Conservation (phyloP, 202 grass and related monocot genomes). For the Schoenoplectus tabernaemontani region DNA sequence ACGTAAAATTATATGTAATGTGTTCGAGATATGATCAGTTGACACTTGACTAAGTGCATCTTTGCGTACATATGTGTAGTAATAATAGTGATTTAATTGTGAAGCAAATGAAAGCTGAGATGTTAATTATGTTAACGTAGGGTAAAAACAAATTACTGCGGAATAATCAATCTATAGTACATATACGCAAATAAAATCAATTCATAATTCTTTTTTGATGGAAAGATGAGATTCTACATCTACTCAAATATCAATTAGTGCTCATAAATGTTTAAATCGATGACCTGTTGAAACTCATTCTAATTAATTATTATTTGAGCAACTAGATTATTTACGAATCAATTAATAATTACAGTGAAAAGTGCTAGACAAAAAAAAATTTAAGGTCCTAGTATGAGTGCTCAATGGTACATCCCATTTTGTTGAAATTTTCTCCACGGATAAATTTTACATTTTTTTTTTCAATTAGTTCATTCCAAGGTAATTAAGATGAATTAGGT, state of each 20-base stretch:
- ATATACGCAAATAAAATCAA: background rate
- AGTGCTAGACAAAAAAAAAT: too few relatives aligned
- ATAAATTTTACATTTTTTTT: background rate
- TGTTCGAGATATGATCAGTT: background rate
- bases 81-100: background rate
- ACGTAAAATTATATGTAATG: background rate
- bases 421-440: background rate
- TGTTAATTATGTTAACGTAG: background rate
- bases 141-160: background rate
- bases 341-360: too few relatives aligned
- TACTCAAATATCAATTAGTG: too few relatives aligned
- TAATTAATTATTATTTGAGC: too few relatives aligned
- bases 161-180: background rate
- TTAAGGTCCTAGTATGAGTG: too few relatives aligned
- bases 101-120: background rate
- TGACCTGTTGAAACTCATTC: too few relatives aligned
- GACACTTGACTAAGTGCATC: background rate
- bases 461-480: background rate
- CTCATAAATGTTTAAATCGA: too few relatives aligned
- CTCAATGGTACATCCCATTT: background rate
- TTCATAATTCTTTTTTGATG: too few relatives aligned
- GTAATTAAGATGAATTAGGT: background rate
- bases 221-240: too few relatives aligned
- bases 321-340: too few relatives aligned
- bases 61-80: background rate